Conservation (phyloP, 1,139 yeast species). For the Neolecta irregularis region DNA sequence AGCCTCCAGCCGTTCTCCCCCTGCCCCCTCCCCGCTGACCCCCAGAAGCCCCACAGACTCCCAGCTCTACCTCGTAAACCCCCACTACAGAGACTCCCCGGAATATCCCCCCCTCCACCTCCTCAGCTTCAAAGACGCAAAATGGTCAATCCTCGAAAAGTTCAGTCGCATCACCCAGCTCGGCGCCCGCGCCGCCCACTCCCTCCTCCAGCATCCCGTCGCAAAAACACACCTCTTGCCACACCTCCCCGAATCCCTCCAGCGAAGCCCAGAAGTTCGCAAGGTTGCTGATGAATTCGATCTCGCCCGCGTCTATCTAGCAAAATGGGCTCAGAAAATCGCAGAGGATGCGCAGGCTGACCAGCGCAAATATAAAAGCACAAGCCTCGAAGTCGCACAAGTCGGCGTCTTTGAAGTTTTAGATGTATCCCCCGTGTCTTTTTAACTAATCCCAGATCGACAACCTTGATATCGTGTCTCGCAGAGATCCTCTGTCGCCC, state of each 20-base stretch:
- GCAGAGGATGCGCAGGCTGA: slow-evolving; percentile 34
- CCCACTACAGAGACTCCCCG: slow-evolving; percentile 58
- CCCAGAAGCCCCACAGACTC: slow-evolving; percentile 62
- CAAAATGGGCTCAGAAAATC: slow-evolving; percentile 93
- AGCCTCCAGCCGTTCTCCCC: too few relatives aligned
- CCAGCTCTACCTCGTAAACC: slow-evolving; percentile 61
- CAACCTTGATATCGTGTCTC: slow-evolving; percentile 41
- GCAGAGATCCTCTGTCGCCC: slow-evolving; percentile 48
- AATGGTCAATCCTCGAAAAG: slow-evolving; percentile 75
- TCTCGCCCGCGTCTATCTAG: slow-evolving; percentile 76
- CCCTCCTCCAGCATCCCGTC: slow-evolving; percentile 9
- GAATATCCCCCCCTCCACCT: slow-evolving; percentile 52
- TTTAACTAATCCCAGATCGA: too few relatives aligned
- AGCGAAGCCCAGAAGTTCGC: slow-evolving; percentile 64
- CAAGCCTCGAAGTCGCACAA: slow-evolving; percentile 34
- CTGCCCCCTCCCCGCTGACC: too few relatives aligned
- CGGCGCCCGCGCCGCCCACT: slow-evolving; percentile 41
- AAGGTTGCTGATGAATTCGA: slow-evolving; percentile 81
- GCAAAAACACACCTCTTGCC: slow-evolving; percentile 38
- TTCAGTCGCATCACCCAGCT: slow-evolving; percentile 68
- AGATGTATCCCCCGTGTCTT: too few relatives aligned
- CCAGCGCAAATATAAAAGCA: slow-evolving; percentile 55
- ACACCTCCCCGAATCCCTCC: slow-evolving; percentile 46
- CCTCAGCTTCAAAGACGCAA: slow-evolving; percentile 34
- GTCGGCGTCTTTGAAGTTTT: slow-evolving; percentile 56